phyloP scores from a whole-genome alignment of 75 land plant genomes.

The Selaginella moellendorffii region DNA sequence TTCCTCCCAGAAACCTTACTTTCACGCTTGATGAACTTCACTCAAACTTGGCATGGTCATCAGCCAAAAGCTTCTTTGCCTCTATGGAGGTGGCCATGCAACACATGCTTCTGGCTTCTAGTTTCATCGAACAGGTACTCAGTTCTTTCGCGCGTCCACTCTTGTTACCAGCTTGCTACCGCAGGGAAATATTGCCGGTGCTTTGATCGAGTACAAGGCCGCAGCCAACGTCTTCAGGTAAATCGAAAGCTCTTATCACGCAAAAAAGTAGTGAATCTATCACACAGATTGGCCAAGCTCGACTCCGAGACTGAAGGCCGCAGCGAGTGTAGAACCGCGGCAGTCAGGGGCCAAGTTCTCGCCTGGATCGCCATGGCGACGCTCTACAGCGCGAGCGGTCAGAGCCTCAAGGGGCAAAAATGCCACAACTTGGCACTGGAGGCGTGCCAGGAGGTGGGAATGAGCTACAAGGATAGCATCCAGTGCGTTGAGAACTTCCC shows the following conservation, averaged over 20 bases:
- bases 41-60: too few species aligned
- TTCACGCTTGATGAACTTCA: too few species aligned
- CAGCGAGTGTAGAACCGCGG: background rate
- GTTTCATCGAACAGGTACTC: background rate
- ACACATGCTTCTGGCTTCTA: background rate
- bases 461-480: background rate
- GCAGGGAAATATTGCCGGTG: slow-evolving; percentile 5
- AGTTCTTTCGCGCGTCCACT: too few species aligned
- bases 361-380: slow-evolving; percentile 14
- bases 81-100: background rate
- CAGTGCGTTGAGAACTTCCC: background rate
- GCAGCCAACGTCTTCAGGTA: slow-evolving; percentile 12
- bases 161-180: background rate
- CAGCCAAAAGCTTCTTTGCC: background rate
- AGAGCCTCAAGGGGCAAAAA: background rate
- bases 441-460: background rate
- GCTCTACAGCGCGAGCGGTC: slow-evolving; percentile 2
- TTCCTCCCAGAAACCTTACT: too few species aligned
- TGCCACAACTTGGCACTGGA: slow-evolving; percentile 8
- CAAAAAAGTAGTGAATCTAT: background rate
- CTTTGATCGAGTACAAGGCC: slow-evolving; percentile 12
- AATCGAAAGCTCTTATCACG: too few species aligned
- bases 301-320: background rate
- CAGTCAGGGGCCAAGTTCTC: slow-evolving; percentile 5
- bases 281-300: slow-evolving; percentile 9